These are phyloP conservation scores for Pseudopithomyces chartarum DNA, from an alignment of 2,329 filamentous ascomycete genomes.

Conservation along the genomic window DNA sequence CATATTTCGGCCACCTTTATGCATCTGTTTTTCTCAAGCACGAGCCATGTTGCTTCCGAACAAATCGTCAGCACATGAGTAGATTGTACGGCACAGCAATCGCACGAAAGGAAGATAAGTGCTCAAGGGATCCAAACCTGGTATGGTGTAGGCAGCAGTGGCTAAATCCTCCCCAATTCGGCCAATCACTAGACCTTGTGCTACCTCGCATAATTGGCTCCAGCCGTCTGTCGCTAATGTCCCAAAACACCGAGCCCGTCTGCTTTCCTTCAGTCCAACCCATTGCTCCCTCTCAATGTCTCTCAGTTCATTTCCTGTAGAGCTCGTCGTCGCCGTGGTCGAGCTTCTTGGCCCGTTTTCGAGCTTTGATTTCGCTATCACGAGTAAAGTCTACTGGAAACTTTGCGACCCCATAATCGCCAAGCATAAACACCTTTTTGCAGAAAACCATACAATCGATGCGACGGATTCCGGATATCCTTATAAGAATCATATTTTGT, in stretches of 20 bases:
- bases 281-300: constrained; percentile 8
- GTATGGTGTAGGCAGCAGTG: background rate
- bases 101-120: too few relatives aligned
- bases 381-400: constrained; percentile 11
- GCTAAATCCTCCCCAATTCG: background rate
- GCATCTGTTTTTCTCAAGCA: too few relatives aligned
- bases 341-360: constrained; percentile 17
- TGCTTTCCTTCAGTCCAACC: too few relatives aligned
- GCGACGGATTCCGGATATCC: background rate
- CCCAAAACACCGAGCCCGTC: too few relatives aligned
- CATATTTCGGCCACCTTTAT: too few relatives aligned
- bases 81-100: too few relatives aligned
- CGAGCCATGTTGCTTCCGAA: too few relatives aligned
- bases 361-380: constrained; percentile 18
- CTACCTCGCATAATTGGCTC: too few relatives aligned
- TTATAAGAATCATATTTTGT: constrained; percentile 5
- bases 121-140: background rate
- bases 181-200: too few relatives aligned
- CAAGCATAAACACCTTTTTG: constrained; percentile 12
- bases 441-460: constrained; percentile 10
- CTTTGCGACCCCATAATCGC: constrained; percentile 9
- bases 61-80: too few relatives aligned
- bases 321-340: constrained; percentile 17
- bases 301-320: constrained; percentile 13
- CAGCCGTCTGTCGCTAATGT: too few relatives aligned